phyloP scores from a whole-genome alignment of 257 asterid genomes.

The Rauvolfia tetraphylla region DNA sequence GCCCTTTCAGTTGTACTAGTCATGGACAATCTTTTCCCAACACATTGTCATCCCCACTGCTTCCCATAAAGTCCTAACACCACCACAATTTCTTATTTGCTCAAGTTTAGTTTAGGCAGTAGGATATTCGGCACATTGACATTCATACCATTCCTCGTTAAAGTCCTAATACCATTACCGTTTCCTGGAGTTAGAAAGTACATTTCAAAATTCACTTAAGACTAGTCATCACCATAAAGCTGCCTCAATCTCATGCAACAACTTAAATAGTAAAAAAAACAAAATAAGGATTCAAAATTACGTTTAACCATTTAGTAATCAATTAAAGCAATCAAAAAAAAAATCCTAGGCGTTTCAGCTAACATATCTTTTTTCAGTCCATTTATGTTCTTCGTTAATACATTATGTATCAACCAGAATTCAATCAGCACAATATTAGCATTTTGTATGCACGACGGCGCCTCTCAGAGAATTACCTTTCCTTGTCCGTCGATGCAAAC shows the following conservation, averaged over 20 bases:
- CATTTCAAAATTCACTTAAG: too few species aligned
- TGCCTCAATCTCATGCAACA: not conserved
- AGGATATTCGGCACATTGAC: not conserved
- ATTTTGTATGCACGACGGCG: not conserved
- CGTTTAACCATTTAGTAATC: not conserved
- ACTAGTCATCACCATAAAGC: not conserved
- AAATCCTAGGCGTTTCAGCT: not conserved
- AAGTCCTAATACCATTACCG: not conserved
- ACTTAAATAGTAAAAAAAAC: not conserved
- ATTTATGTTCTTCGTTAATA: not conserved
- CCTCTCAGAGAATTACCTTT: constrained; percentile 37
- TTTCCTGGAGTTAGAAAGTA: not conserved
- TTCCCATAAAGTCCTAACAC: not conserved
- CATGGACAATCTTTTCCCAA: not conserved
- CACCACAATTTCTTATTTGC: not conserved
- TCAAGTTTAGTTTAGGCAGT: not conserved
- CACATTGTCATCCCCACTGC: not conserved
- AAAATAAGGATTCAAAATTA: not conserved
- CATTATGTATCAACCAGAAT: not conserved
- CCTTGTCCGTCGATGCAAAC: constrained; percentile 74
- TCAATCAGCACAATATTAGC: not conserved
- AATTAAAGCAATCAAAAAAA: not conserved
- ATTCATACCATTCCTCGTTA: not conserved
- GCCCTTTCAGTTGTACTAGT: not conserved
- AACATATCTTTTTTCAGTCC: not conserved